Base-by-base conservation (phyloP, 2,329 filamentous ascomycete species). In the Cytospora mali region DNA sequence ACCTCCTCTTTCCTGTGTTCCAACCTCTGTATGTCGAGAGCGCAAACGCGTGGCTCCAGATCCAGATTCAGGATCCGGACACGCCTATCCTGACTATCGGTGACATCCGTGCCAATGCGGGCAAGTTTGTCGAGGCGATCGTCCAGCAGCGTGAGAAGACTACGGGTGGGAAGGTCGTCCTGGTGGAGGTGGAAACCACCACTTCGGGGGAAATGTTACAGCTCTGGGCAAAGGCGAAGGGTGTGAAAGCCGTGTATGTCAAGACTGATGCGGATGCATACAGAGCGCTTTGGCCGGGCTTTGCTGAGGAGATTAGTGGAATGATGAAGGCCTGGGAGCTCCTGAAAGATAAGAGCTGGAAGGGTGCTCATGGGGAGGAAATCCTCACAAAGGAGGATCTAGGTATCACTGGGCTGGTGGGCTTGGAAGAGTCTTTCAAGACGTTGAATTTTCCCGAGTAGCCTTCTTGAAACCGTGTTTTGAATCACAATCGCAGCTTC, bases 101-200 rank as follows among this genome's bases (percentile, higher is more conserved):
- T 7, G 71, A 75, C 54, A 68, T 69, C 9, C 65, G 48, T 2
- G 64, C 56, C 21, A 78, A 78, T 53, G 57, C 76, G 14, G 75
- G 74, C 0, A 62, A 69, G 1, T 76, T 76, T 57, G 72, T 71
- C 2, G 60, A 61, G 7, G 72, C 74, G 1, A 72, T 75, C 16
- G 55, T 77, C 6, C 65, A 67, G 3, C 67, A 76, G 52, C 73
- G 72, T 0, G 64, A 66, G 3, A 67, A 72, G 59, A 75, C 74
- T 2, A 56, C 68, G 0, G 62, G 63, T 4, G 73, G 70, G 0
- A 70, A 66, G 13, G 70, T 73, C 27, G 75, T 77, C 7, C 58
- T 74, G 4, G 74, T 68, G 0, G 55, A 60, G 5, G 66, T 63
- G 3, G 72, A 73, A 54, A 51, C 49, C 7, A 64, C 66, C 6